Evolutionary conservation across 768 basidiomycete genomes (phyloP).

Genomic region (Lactifluus rugatus): DNA sequence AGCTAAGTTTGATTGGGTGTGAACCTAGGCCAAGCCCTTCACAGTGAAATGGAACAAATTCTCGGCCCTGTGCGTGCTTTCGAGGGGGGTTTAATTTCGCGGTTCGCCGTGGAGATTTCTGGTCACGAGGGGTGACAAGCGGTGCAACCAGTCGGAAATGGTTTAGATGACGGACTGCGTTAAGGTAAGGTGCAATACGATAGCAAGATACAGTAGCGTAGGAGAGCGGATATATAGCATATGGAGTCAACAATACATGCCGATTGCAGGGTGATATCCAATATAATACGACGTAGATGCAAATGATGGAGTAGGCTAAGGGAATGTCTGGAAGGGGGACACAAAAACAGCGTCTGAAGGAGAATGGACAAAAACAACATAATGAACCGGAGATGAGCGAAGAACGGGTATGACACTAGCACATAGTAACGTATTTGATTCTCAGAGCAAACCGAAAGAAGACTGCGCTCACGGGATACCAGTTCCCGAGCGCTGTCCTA

Average conservation of each 20-base stretch:
- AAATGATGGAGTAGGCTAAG: background rate
- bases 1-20: slow-evolving; percentile 4
- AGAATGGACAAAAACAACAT: slow-evolving; percentile 9
- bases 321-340: background rate
- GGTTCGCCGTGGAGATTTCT: background rate
- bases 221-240: background rate
- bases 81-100: slow-evolving; percentile 1
- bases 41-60: slow-evolving; percentile 14
- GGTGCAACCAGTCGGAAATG: slow-evolving; percentile 2
- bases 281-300: slow-evolving; percentile 7
- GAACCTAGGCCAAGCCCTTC: background rate
- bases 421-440: slow-evolving; percentile 11
- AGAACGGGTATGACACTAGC: slow-evolving; percentile 15
- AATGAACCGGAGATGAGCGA: slow-evolving; percentile 17
- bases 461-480: slow-evolving; percentile 8
- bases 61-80: background rate
- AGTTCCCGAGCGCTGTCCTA: slow-evolving; percentile 13
- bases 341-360: background rate
- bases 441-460: slow-evolving; percentile 6
- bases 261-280: background rate
- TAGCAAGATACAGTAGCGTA: slow-evolving; percentile 13
- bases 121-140: background rate
- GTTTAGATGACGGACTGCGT: slow-evolving; percentile 7
- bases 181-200: slow-evolving; percentile 3
- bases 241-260: slow-evolving; percentile 6